Conservation (phyloP, 2,329 filamentous ascomycete species). For the Aspergillus novoparasiticus region DNA sequence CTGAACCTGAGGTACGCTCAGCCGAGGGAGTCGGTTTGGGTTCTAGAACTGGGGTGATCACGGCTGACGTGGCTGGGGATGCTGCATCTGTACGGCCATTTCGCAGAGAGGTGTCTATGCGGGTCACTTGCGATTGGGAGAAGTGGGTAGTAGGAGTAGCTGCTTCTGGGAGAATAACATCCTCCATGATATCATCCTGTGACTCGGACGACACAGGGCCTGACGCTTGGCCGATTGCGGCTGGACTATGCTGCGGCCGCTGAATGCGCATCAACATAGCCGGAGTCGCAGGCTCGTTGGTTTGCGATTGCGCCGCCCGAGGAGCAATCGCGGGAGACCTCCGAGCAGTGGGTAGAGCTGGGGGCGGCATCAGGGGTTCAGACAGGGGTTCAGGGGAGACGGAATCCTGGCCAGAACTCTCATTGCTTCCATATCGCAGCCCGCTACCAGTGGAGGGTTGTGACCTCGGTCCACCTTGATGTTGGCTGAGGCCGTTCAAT, state of each 20-base stretch:
- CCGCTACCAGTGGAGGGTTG: conserved; percentile 32
- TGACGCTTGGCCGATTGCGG: conserved; percentile 38
- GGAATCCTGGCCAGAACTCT: conserved; percentile 51
- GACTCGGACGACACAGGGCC: conserved; percentile 43
- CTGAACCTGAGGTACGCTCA: conserved; percentile 35
- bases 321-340: conserved; percentile 44
- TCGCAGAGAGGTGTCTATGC: conserved; percentile 49
- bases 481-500: conserved; percentile 40
- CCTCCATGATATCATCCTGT: conserved; percentile 62
- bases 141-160: conserved; percentile 51
- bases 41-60: conserved; percentile 57
- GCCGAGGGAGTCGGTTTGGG: conserved; percentile 37
- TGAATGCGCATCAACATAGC: conserved; percentile 82
- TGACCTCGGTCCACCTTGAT: conserved; percentile 26
- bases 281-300: conserved; percentile 72
- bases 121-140: conserved; percentile 48
- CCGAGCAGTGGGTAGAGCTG: conserved; percentile 46
- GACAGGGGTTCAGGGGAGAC: conserved; percentile 54
- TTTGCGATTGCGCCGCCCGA: conserved; percentile 30
- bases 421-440: conserved; percentile 42
- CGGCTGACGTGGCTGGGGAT: conserved; percentile 65
- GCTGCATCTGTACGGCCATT: conserved; percentile 37
- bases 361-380: conserved; percentile 53
- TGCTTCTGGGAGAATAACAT: conserved; percentile 74
- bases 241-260: conserved; percentile 49